A percentile compares a stretch with the other conserved stretches of the same genome.
phyloP scores from a whole-genome alignment of 2,329 filamentous ascomycete species.

The Alternaria ventricosa region DNA sequence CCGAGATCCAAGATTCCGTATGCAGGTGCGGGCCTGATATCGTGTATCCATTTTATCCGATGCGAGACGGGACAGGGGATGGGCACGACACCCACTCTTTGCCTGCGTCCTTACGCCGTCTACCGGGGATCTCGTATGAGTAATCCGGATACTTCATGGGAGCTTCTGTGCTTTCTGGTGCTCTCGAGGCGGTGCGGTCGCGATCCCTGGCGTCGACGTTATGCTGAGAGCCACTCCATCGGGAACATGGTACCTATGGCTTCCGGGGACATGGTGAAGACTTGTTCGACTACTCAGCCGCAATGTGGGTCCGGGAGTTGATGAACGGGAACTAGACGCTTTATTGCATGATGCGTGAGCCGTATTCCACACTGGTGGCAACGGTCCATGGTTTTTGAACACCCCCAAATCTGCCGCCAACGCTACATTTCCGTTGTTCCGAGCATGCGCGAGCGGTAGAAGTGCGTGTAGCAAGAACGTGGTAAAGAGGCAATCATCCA shows the following conservation, averaged over 20 bases:
- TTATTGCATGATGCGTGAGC: background rate
- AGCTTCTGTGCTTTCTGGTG: background rate
- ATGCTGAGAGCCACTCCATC: background rate
- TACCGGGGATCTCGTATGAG: background rate
- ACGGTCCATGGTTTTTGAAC: background rate
- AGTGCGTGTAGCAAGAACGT: background rate
- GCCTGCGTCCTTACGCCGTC: background rate
- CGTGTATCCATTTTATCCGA: conserved; percentile 7
- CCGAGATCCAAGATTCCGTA: background rate
- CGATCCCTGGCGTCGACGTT: background rate
- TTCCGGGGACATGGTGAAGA: background rate
- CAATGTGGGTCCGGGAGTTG: background rate
- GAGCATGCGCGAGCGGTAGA: background rate
- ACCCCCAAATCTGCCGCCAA: background rate
- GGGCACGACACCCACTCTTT: background rate
- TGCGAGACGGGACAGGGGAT: background rate
- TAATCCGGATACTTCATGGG: background rate
- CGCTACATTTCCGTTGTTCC: background rate
- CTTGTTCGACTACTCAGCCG: background rate
- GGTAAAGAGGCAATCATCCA: background rate
- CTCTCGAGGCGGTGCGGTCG: background rate
- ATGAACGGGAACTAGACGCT: background rate
- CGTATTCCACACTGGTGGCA: background rate
- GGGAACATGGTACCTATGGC: background rate
- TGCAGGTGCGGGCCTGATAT: background rate